Base-by-base conservation (phyloP, 306 rosid species). In the Malus sieversii region DNA sequence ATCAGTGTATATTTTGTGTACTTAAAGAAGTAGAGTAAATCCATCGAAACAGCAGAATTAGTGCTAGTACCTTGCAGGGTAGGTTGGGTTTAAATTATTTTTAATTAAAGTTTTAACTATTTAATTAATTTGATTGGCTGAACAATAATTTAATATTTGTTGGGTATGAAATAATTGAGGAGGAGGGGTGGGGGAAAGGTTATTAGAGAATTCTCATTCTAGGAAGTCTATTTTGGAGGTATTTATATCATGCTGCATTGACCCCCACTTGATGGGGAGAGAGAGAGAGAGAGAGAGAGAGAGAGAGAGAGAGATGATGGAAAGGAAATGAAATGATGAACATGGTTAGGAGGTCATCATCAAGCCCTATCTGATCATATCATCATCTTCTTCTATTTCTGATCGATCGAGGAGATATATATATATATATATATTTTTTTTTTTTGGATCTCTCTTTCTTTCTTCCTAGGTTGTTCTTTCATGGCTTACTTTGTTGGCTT, bases 181-280 rank as follows among this genome's bases (percentile, higher is more conserved):
- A 83, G 52, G 5, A 1, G 53, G 6, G 19, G 53, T 89, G 85
- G 60, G 84, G 77, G 82, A 40, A 77, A 73, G 29, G 33, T 58
- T 45, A 46, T 60, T 42, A 63, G 72, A 51, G 18, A 30, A 65
- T 75, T 85, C 75, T 78, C 69, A 60, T 46, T 71, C 66, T 48
- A 85, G 32, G 87, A 89, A 88, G 85, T 79, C 85, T 85, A 84
- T 66, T 88, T 90, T 88, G 87, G 87, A 80, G 85, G 88, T 87
- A 90, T 89, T 88, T 88, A 87, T 84, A 88, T 75, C 88, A 64
- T 76, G 79, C 79, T 59, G 82, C 92, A 92, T 92, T 95, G 97
- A 92, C 99, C 89, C 99, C 89, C 88, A 80, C 83, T 73, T 4
- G 38, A 25, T 48, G 33, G 29, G 0, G 29, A 20, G 38, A 59